Conservation (phyloP, 1,284 basidiomycete species). For the Apiotrichum sp. region DNA sequence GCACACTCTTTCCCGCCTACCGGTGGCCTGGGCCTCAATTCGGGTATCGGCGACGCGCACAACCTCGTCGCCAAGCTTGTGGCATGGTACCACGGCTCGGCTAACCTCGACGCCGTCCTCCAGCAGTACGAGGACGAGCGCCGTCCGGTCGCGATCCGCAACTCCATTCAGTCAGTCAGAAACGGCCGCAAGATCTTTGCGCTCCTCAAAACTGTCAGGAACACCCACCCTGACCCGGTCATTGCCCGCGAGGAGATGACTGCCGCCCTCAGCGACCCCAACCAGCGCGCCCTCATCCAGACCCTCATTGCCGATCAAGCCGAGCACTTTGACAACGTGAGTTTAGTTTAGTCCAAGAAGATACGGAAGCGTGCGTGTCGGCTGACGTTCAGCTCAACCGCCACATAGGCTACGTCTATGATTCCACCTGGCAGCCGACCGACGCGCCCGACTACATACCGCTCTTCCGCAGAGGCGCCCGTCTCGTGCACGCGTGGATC, state of each 20-base stretch:
- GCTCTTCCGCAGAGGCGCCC: conserved; percentile 16
- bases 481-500: conserved; percentile 23
- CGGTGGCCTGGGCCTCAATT: conserved; percentile 25
- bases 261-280: conserved; percentile 15
- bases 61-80: conserved; percentile 24
- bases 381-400: conserved; percentile 14
- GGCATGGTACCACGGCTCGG: conserved; percentile 13
- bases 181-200: conserved; percentile 25
- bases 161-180: conserved; percentile 20
- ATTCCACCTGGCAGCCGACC: conserved; percentile 11
- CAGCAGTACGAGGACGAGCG: conserved; percentile 22
- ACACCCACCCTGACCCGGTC: conserved; percentile 14
- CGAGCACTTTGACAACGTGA: conserved; percentile 27
- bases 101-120: conserved; percentile 11
- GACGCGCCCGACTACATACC: conserved; percentile 14
- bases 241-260: conserved; percentile 18
- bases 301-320: conserved; percentile 18
- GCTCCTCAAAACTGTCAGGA: conserved; percentile 23
- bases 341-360: no score
- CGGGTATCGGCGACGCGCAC: conserved; percentile 25
- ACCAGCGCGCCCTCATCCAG: conserved; percentile 14
- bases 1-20: conserved; percentile 28
- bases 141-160: conserved; percentile 23
- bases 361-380: no score
- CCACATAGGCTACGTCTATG: conserved; percentile 28